Conservation (phyloP, 192 early-diverging fungal species). For the Chytriomyces confervae region DNA sequence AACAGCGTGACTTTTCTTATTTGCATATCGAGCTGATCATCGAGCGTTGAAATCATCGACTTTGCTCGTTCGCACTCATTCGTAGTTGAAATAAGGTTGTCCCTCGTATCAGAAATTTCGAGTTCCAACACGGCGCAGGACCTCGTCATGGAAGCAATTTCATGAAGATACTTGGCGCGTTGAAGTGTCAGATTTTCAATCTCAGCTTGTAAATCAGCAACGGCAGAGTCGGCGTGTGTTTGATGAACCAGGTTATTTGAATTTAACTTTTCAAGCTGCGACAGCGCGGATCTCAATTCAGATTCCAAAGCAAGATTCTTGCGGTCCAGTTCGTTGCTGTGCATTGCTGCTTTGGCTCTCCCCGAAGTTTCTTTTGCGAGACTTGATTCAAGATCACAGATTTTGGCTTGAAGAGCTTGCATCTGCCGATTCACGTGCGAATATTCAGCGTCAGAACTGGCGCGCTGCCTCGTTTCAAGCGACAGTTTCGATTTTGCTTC, state of each 20-base stretch:
- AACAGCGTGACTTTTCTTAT: neutral
- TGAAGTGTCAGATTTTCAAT: conserved; percentile 15
- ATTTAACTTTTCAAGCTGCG: neutral
- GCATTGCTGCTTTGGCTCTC: no score
- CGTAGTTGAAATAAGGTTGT: neutral
- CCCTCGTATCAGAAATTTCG: conserved; percentile 40
- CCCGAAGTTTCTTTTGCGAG: no score
- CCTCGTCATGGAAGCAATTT: conserved; percentile 36
- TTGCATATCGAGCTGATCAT: conserved; percentile 6
- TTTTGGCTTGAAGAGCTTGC: no score
- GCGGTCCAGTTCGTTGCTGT: conserved; percentile 1
- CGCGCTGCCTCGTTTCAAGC: neutral
- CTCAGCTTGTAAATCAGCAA: conserved; percentile 27
- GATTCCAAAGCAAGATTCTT: conserved; percentile 1
- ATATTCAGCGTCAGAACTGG: no score
- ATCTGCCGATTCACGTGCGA: no score
- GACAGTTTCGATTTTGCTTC: conserved; percentile 1
- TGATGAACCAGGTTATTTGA: neutral
- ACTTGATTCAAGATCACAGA: no score
- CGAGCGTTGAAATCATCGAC: neutral
- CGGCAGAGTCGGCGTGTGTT: conserved; percentile 1
- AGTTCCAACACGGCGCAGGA: conserved; percentile 32
- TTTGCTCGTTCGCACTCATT: neutral
- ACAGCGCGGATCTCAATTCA: conserved; percentile 1
- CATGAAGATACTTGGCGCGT: conserved; percentile 6